Evolutionary conservation across 1,284 basidiomycete species (phyloP), one percentile per base, ranked within the genome.

Genomic region (Bondarzewia mesenterica): DNA sequence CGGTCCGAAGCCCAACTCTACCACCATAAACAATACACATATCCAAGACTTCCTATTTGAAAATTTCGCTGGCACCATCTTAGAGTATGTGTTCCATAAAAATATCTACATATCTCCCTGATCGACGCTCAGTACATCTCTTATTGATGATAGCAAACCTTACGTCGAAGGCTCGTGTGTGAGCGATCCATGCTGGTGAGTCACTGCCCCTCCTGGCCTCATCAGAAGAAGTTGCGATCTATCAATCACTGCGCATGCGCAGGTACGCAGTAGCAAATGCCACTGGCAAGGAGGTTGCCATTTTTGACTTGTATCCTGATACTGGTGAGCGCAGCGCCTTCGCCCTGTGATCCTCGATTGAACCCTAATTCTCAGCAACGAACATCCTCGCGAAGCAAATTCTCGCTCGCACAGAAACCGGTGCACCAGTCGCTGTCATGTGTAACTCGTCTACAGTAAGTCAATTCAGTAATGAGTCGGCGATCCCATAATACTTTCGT

Each of bases 281-380:
- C 10, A 81, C 77, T 0, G 77, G 78, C 35, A 77, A 73, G 52
- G 79, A 82, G 60, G 75, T 78, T 25, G 67, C 67, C 14, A 80
- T 82, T 41, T 68, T 80, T 39, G 79, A 81, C 57, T 58, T 80
- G 15, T 77, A 80, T 52, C 72, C 73, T 1, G 61, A 66, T 20
- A 80, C 78, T 4, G 69, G 77, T 78, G 43, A 16, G 58, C 26
- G 12, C 26, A 12, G 49, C 7, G 16, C 35, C 38, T 25, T 25
- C 26, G 25, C 32, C 14, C 48, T 21, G 22, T 43, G 6, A n/a
- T 18, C 14, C 8, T 43, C 21, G 4, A 18, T 12, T 5, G n/a
- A 27, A 8, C 10, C 14, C 12, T 35, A 38, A 21, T 46, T 16
- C 39, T 18, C 44, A 72, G 74, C 75, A 1, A 64, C 63, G 2